These are phyloP conservation scores for Cubamyces sp. DNA, from an alignment of 768 basidiomycete species.

Conservation along the genomic window DNA sequence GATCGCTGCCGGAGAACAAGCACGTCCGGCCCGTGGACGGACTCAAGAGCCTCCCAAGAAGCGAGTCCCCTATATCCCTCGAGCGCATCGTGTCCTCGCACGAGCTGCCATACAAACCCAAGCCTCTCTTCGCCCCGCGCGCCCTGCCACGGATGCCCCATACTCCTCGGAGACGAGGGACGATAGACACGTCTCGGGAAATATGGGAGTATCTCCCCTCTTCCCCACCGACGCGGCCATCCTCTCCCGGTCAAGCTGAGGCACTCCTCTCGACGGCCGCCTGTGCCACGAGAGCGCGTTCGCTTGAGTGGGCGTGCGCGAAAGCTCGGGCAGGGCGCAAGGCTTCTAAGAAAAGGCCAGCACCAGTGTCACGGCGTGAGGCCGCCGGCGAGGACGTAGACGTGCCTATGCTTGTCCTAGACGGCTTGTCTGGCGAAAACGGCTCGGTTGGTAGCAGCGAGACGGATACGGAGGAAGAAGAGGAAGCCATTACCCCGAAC, in stretches of 20 bases:
- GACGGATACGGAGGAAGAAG: conserved; percentile 25
- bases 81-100: conserved; percentile 61
- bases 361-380: conserved; percentile 27
- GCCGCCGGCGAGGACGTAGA: conserved; percentile 27
- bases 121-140: conserved; percentile 17
- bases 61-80: conserved; percentile 44
- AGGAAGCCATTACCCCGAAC: conserved; percentile 28
- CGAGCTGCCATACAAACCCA: conserved; percentile 39
- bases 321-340: conserved; percentile 39
- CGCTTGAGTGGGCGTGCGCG: conserved; percentile 79
- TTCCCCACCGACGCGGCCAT: conserved; percentile 58
- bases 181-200: conserved; percentile 11
- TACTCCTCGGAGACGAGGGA: conserved; percentile 5
- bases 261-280: conserved; percentile 47
- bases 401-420: conserved; percentile 25
- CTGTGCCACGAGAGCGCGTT: conserved; percentile 49
- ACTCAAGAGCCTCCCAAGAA: conserved; percentile 33
- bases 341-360: background rate
- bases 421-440: conserved; percentile 6
- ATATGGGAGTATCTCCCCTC: conserved; percentile 56
- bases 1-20: conserved; percentile 26
- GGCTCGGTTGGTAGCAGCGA: conserved; percentile 20
- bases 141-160: conserved; percentile 25
- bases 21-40: conserved; percentile 29
- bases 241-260: conserved; percentile 52